These are phyloP conservation scores for Penicillium paradoxum DNA, from an alignment of 495 filamentous ascomycete genomes.

Conservation along the genomic window DNA sequence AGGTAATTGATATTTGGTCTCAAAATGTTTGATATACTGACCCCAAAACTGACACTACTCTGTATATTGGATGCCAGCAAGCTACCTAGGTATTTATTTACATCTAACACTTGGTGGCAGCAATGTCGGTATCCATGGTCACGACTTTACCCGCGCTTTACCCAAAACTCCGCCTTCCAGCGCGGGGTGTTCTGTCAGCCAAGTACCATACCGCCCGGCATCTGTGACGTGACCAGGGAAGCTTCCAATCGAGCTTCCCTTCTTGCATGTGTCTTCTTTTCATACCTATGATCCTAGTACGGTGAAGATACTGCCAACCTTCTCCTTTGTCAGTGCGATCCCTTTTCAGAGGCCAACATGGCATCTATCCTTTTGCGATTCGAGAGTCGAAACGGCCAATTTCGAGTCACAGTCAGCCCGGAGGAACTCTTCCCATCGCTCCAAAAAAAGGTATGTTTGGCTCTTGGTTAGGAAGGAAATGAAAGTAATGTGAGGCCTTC, in stretches of 20 bases:
- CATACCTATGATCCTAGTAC: neutral
- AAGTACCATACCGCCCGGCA: constrained; percentile 19
- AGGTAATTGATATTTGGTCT: no score
- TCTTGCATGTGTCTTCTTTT: constrained; percentile 9
- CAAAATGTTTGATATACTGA: no score
- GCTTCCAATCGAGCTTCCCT: constrained; percentile 9
- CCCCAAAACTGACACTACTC: no score
- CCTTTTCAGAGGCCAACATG: constrained; percentile 23
- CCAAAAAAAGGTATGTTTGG: constrained; percentile 34
- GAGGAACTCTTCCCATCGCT: constrained; percentile 43
- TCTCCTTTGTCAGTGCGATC: neutral
- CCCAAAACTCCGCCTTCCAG: neutral
- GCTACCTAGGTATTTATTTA: no score
- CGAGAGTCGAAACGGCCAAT: constrained; percentile 53
- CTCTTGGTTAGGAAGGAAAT: neutral
- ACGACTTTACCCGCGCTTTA: neutral
- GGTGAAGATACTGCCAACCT: neutral
- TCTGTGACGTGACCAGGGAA: constrained; percentile 25
- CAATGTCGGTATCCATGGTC: neutral
- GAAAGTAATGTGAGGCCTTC: neutral
- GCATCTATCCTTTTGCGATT: constrained; percentile 49
- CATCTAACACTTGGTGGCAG: no score
- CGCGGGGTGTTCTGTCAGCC: constrained; percentile 4
- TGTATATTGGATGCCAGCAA: no score
- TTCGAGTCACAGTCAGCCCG: constrained; percentile 47